These are phyloP conservation scores for Globisporangium takayamanum DNA, from an alignment of 352 stramenopile genomes.

Conservation along the genomic window DNA sequence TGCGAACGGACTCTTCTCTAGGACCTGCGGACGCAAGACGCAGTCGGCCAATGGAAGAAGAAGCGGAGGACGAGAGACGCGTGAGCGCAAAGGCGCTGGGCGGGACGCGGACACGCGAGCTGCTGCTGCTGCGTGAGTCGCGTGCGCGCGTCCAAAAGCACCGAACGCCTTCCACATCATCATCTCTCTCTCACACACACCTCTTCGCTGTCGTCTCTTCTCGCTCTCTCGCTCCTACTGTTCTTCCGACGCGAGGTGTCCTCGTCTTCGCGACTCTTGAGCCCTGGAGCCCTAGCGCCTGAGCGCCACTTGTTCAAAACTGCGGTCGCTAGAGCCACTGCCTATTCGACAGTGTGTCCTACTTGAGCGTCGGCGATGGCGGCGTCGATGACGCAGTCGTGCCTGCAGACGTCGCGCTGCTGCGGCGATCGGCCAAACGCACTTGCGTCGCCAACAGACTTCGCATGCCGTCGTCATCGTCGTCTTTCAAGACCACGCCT, in stretches of 20 bases:
- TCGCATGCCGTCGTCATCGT: conserved; percentile 32
- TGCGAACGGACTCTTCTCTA: no score
- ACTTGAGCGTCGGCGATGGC: conserved; percentile 1
- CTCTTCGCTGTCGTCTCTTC: not conserved
- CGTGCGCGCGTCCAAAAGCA: not conserved
- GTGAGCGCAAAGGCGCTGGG: not conserved
- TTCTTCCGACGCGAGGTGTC: not conserved
- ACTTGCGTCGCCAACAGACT: conserved; percentile 16
- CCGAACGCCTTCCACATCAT: not conserved
- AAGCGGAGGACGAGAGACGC: not conserved
- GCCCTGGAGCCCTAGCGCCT: no score
- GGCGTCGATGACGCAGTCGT: conserved; percentile 1
- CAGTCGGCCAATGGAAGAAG: no score
- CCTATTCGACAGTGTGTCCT: not conserved
- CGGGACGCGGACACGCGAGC: not conserved
- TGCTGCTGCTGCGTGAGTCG: not conserved
- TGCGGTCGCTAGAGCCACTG: no score
- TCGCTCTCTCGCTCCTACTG: not conserved
- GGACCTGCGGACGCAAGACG: no score
- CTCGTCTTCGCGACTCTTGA: no score
- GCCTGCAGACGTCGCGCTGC: conserved; percentile 4
- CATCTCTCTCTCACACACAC: not conserved
- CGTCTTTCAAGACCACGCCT: conserved; percentile 29
- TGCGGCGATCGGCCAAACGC: not conserved
- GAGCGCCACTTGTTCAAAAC: no score